These are phyloP conservation scores for Tremellales sp. DNA, from an alignment of 1,284 basidiomycete species.

Conservation along the genomic window DNA sequence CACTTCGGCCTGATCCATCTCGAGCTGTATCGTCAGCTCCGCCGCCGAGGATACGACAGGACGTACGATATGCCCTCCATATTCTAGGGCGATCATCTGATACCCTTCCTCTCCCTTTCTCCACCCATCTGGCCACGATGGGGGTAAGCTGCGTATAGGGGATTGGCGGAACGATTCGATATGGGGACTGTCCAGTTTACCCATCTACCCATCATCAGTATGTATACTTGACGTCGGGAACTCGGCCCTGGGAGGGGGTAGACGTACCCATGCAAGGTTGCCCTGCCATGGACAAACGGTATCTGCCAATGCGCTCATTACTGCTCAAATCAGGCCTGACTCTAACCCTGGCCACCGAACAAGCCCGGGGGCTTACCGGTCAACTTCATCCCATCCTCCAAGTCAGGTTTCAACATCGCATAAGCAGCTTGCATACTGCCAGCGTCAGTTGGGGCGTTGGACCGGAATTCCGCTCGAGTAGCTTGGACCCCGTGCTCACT, in stretches of 20 bases:
- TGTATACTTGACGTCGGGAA: background rate
- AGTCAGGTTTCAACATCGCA: conserved; percentile 3
- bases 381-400: conserved; percentile 8
- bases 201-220: conserved; percentile 4
- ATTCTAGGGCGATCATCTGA: background rate
- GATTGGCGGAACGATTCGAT: conserved; percentile 2
- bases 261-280: conserved; percentile 4
- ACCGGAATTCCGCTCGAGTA: too few species aligned
- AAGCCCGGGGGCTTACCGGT: background rate
- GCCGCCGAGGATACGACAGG: background rate
- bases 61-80: background rate
- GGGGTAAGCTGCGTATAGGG: background rate
- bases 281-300: conserved; percentile 4
- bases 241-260: background rate
- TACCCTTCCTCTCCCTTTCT: background rate
- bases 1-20: background rate
- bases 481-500: too few species aligned
- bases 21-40: background rate
- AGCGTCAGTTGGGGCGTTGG: too few species aligned
- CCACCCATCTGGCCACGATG: background rate
- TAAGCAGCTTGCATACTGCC: conserved; percentile 10
- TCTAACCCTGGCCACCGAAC: too few species aligned
- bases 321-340: background rate
- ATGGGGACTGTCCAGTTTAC: conserved; percentile 1
- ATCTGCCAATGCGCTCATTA: conserved; percentile 9